phyloP scores from a whole-genome alignment of 2,329 filamentous ascomycete species.

The Microdochium trichocladiopsis region DNA sequence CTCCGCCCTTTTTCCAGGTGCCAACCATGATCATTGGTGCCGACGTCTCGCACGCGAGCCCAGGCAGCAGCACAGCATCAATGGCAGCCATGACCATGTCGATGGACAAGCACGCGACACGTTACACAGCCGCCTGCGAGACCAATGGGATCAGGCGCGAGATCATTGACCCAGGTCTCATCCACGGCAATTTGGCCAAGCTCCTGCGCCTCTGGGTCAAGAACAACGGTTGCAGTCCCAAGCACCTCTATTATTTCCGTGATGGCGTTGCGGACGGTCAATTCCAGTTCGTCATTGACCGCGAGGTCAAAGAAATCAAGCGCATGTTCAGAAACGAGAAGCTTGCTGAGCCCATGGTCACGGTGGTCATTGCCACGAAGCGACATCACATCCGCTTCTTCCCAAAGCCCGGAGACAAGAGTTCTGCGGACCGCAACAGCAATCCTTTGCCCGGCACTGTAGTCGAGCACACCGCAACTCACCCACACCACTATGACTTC shows the following conservation, averaged over 20 bases:
- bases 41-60: constrained; percentile 79
- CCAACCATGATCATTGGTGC: constrained; percentile 83
- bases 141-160: constrained; percentile 80
- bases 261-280: constrained; percentile 89
- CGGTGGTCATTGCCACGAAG: constrained; percentile 85
- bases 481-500: constrained; percentile 87
- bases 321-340: constrained; percentile 37
- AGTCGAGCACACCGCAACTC: constrained; percentile 83
- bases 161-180: constrained; percentile 63
- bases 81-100: constrained; percentile 86
- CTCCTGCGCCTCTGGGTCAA: constrained; percentile 60
- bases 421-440: constrained; percentile 60
- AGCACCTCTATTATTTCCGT: constrained; percentile 84
- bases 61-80: constrained; percentile 61
- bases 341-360: constrained; percentile 54
- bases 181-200: constrained; percentile 56
- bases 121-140: constrained; percentile 73
- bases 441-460: constrained; percentile 84
- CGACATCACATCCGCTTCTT: constrained; percentile 93
- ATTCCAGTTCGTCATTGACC: constrained; percentile 69
- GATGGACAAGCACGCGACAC: constrained; percentile 61
- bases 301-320: constrained; percentile 72
- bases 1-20: constrained; percentile 30
- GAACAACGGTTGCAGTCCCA: constrained; percentile 48
- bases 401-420: constrained; percentile 48